Evolutionary conservation across 257 asterid genomes (phyloP).

Genomic region (Perilla frutescens): DNA sequence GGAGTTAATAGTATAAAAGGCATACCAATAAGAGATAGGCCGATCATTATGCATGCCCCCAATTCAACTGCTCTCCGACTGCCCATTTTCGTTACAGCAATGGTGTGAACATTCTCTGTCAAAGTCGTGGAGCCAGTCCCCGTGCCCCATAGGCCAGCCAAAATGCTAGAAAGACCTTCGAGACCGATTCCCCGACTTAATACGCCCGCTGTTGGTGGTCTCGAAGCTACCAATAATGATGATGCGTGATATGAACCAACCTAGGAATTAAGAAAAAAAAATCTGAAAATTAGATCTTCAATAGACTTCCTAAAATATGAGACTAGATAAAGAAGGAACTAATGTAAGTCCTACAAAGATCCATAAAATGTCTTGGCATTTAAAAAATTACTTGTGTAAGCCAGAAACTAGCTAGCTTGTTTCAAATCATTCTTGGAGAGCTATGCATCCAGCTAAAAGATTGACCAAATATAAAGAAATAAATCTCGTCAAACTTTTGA

Average conservation of each 20-base stretch:
- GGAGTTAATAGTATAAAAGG: slow-evolving; percentile 1
- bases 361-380: neutral
- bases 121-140: slow-evolving; percentile 94
- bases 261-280: slow-evolving; percentile 40
- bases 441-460: neutral
- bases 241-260: slow-evolving; percentile 99
- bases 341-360: slow-evolving; percentile 2
- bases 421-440: too few relatives aligned
- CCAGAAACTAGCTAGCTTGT: neutral
- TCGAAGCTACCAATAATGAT: slow-evolving; percentile 88
- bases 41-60: slow-evolving; percentile 80
- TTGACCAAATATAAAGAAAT: neutral
- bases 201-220: slow-evolving; percentile 96
- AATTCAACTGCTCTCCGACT: slow-evolving; percentile 91
- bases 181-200: slow-evolving; percentile 97
- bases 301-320: slow-evolving; percentile 8
- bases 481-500: too few relatives aligned
- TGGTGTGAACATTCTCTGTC: slow-evolving; percentile 97
- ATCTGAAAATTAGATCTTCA: slow-evolving; percentile 1
- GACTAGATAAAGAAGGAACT: neutral
- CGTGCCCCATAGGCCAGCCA: slow-evolving; percentile 98
- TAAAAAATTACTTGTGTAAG: too few relatives aligned
- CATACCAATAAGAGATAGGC: slow-evolving; percentile 81
- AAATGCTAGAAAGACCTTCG: slow-evolving; percentile 92
- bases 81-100: slow-evolving; percentile 99